Evolutionary conservation across 73 alveolate species (phyloP).

Genomic region (Blepharisma japonicum): DNA sequence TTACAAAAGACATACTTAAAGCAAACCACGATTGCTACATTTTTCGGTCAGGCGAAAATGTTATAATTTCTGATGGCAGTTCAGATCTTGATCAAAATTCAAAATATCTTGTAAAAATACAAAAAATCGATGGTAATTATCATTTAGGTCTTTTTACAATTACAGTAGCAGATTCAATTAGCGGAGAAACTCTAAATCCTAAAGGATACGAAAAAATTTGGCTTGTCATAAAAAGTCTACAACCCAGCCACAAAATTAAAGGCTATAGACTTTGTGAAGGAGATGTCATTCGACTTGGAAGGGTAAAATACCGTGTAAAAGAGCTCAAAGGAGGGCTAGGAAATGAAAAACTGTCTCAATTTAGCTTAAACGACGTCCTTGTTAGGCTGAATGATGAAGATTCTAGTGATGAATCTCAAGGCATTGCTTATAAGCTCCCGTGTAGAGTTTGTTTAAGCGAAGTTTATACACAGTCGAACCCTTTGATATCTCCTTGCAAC

Average conservation of each 20-base stretch:
- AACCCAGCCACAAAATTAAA: background rate
- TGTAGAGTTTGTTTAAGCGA: conserved; percentile 12
- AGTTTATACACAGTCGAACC: conserved; percentile 39
- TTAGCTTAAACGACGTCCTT: conserved; percentile 8
- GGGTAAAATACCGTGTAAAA: conserved; percentile 24
- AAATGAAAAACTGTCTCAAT: background rate
- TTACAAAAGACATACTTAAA: background rate
- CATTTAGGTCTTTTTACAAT: background rate
- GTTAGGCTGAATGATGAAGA: background rate
- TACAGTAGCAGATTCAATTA: background rate
- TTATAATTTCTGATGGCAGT: background rate
- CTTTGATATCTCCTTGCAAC: conserved; percentile 54
- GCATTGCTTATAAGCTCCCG: background rate
- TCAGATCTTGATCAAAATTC: background rate
- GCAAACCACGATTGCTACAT: background rate
- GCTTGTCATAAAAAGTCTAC: conserved; percentile 20
- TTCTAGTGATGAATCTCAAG: background rate
- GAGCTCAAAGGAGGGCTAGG: background rate
- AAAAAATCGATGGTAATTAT: background rate
- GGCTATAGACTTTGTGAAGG: conserved; percentile 30
- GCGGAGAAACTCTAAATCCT: background rate
- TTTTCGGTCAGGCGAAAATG: conserved; percentile 15
- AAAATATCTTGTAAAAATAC: background rate
- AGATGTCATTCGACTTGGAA: conserved; percentile 21
- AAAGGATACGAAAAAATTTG: conserved; percentile 10